Evolutionary conservation across 441 rosid genomes (phyloP), one percentile per base, ranked within the genome.

Genomic region (Corymbia calophylla): DNA sequence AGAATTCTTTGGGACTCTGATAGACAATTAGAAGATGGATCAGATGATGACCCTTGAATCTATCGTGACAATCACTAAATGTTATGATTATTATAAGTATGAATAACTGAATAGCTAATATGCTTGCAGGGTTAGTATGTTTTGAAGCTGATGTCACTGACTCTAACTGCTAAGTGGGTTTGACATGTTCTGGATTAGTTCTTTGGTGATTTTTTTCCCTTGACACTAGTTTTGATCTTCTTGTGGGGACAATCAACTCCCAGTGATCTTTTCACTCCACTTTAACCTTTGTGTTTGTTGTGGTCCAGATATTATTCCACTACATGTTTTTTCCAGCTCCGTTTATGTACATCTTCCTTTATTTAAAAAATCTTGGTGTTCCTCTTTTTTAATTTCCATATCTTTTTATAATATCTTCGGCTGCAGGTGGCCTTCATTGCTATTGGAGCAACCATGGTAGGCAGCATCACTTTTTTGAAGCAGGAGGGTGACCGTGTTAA

Each of bases 371-470:
- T 53, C 13, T 44, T 32, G 31, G 77, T 86, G 88, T 55, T 27
- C 82, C 55, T 48, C 55, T 48, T 18, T 55, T 48, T 87, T 60
- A 15, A 54, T 80, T 56, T 77, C 84, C 84, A 21, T 77, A 44
- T 77, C 51, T 77, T 77, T 23, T 44, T 13, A 44, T 77, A 44
- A 12, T 23, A 23, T 77, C n/a, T 80, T 88, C 29, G 90, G 87
- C 87, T 89, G 90, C 94, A 98, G 99, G 98, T 97, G 84, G 99
- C 99, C 73, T 94, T 97, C 93, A 95, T 98, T 91, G 99, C 99
- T 35, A 97, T 98, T 49, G 99, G 99, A 81, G 99, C 99, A 91
- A 96, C 99, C 53, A 96, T 96, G 99, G 99, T 98, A 82, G 99
- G 99, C 89, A 97, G 99, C 92, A 96, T 97, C 87, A 96, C 93